Evolutionary conservation across 352 stramenopile genomes (phyloP), one percentile per base, ranked within the genome.

Genomic region (Globisporangium spinosum): DNA sequence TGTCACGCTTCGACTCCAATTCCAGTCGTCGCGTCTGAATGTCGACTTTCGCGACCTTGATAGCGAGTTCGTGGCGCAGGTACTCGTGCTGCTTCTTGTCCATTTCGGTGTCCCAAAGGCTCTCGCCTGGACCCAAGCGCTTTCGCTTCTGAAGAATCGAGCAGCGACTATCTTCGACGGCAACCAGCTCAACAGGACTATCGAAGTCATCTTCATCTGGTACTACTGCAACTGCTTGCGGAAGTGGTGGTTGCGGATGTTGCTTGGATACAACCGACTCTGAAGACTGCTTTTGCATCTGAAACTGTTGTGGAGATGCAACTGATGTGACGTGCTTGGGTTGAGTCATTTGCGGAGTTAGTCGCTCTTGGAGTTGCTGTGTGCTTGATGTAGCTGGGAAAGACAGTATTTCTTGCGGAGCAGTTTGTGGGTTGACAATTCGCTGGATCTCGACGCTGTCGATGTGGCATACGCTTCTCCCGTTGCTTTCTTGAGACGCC

Each of bases 21-120:
- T 87, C 79, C 35, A 87, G 62, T 2, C 75, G 75, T 27, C 75
- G 70, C 17, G 61, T 77, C 35, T 87, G 70, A 63, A 85, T 75
- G 64, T 87, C 77, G 0, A 87, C 32, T 43, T 69, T 70, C 27
- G 79, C 77, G 54, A 71, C 77, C 35, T 85, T 70, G 29, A 87
- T 69, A 23, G 65, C 71, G 56, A 85, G 32, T 32, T 84, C 79
- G 29, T 77, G 69, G 53, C 64, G 72, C 59, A 76, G 63, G 70
- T 83, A 83, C 58, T 85, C 77, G 10, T 62, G 63, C 8, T 63
- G 23, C 38, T 65, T 70, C 29, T 58, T 63, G 22, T 29, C 15
- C 1, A 23, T 15, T 35, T 60, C 32, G 20, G 12, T 7, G 6
- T 47, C 27, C 34, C 32, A 43, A 0, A 40, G 2, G 13, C 53